Conservation (phyloP, 257 asterid species). For the Nicotiana tomentosiformis region DNA sequence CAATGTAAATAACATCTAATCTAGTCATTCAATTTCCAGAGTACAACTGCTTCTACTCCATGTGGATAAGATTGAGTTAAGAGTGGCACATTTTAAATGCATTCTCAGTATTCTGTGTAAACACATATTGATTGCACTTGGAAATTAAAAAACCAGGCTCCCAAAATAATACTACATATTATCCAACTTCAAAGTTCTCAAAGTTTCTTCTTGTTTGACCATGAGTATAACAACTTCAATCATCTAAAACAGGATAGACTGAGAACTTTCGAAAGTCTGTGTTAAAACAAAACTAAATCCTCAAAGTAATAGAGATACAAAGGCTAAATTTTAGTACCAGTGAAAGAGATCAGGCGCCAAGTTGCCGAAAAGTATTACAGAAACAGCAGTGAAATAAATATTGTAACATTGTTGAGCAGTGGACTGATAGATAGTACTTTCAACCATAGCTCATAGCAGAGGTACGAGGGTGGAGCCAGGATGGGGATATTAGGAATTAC, state of each 20-base stretch:
- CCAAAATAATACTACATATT: not conserved
- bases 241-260: not conserved
- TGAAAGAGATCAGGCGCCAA: not conserved
- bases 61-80: not conserved
- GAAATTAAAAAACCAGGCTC: not conserved
- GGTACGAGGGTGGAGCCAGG: not conserved
- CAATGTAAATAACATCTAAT: not conserved
- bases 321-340: not conserved
- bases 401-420: not conserved
- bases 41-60: not conserved
- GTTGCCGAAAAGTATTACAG: not conserved
- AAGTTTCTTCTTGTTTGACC: not conserved
- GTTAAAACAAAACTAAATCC: not conserved
- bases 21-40: not conserved
- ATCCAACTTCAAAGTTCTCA: not conserved
- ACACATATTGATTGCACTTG: not conserved
- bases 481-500: not conserved
- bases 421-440: not conserved
- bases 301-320: not conserved
- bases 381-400: not conserved
- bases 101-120: not conserved
- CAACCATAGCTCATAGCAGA: not conserved
- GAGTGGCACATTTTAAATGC: not conserved
- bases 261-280: not conserved
- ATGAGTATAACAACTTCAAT: not conserved